phyloP scores from a whole-genome alignment of 345 rosid genomes.

The Heritiera littoralis region DNA sequence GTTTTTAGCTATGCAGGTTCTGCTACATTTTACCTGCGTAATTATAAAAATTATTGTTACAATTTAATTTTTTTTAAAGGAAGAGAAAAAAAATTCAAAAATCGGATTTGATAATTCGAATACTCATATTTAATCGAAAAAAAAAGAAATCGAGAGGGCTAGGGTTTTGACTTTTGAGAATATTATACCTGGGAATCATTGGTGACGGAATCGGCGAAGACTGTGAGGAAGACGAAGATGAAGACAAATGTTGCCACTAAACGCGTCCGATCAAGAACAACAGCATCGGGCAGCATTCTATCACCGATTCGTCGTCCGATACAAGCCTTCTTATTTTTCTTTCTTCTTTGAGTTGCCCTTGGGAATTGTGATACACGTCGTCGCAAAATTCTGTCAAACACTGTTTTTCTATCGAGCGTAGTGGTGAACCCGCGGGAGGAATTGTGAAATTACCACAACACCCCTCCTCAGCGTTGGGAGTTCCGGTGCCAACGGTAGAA shows the following conservation, averaged over 20 bases:
- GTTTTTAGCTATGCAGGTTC: slow-evolving; percentile 59
- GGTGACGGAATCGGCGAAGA: slow-evolving; percentile 35
- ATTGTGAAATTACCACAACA: background rate
- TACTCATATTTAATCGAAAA: background rate
- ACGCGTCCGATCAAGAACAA: slow-evolving; percentile 19
- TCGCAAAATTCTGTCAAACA: background rate
- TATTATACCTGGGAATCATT: slow-evolving; percentile 45
- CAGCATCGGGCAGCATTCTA: slow-evolving; percentile 27
- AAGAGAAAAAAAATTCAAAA: background rate
- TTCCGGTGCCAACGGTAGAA: background rate
- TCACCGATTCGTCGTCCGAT: background rate
- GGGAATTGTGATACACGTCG: background rate
- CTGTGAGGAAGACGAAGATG: slow-evolving; percentile 40
- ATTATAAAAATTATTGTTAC: background rate
- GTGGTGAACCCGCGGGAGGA: background rate
- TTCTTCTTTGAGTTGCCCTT: background rate
- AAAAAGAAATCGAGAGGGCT: background rate
- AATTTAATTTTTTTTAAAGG: background rate
- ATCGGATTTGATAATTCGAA: background rate
- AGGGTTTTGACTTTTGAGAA: background rate
- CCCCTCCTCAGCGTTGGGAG: background rate
- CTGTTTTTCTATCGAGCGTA: background rate
- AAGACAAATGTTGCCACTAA: slow-evolving; percentile 31
- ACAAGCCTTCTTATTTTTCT: background rate
- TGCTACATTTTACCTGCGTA: slow-evolving; percentile 66